Evolutionary conservation across 1,284 basidiomycete genomes (phyloP).

Genomic region (Cutaneotrichosporon curvatum): DNA sequence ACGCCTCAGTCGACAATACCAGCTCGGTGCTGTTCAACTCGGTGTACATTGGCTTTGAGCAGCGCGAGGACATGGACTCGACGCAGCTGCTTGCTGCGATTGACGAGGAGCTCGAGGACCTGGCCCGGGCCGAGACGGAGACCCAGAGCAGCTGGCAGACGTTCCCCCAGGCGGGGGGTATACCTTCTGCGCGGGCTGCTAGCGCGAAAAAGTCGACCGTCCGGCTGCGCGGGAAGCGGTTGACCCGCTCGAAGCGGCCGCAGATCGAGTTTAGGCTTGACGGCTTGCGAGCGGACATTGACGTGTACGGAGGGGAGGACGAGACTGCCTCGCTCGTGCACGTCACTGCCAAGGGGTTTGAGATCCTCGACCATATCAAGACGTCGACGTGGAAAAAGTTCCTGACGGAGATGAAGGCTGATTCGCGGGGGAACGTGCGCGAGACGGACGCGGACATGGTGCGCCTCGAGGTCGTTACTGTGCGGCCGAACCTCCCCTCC

Average conservation of each 20-base stretch:
- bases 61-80: conserved; percentile 63
- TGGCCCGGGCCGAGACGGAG: conserved; percentile 55
- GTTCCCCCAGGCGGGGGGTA: conserved; percentile 46
- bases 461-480: conserved; percentile 67
- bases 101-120: conserved; percentile 68
- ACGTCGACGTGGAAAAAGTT: conserved; percentile 99
- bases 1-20: conserved; percentile 67
- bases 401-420: conserved; percentile 71
- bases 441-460: conserved; percentile 91
- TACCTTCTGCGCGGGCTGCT: conserved; percentile 7
- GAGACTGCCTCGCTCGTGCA: conserved; percentile 59
- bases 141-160: conserved; percentile 83
- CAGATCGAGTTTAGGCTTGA: conserved; percentile 77
- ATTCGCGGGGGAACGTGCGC: conserved; percentile 73
- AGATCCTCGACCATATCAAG: conserved; percentile 95
- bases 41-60: conserved; percentile 71
- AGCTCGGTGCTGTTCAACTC: conserved; percentile 74
- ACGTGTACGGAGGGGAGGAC: conserved; percentile 57
- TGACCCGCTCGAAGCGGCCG: conserved; percentile 69
- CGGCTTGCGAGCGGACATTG: conserved; percentile 60
- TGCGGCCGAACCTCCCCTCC: conserved; percentile 57
- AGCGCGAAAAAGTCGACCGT: conserved; percentile 36
- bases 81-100: conserved; percentile 77
- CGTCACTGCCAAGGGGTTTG: conserved; percentile 61
- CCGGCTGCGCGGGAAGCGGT: conserved; percentile 34